A percentile compares a stretch with the other conserved stretches of the same genome.
Conservation (phyloP, 2,329 filamentous ascomycete genomes). For the Talaromyces sp. region DNA sequence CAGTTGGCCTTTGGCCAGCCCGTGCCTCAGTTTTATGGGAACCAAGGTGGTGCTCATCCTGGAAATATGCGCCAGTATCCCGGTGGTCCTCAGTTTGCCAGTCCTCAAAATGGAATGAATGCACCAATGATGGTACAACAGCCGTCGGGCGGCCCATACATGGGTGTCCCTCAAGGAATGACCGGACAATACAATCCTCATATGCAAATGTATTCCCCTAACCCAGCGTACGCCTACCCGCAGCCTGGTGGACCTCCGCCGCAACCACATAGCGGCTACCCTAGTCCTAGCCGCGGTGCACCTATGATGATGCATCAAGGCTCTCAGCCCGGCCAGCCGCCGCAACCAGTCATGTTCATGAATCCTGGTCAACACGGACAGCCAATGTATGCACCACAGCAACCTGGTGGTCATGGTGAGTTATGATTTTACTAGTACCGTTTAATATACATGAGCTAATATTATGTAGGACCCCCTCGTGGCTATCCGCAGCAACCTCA, state of each 20-base stretch:
- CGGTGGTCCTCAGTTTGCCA: constrained; percentile 67
- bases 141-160: constrained; percentile 63
- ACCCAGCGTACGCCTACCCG: constrained; percentile 64
- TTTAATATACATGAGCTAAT: neutral
- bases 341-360: constrained; percentile 67
- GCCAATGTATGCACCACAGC: constrained; percentile 66
- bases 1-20: constrained; percentile 69
- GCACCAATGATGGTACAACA: constrained; percentile 80
- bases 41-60: constrained; percentile 65
- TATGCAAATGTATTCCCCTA: constrained; percentile 79
- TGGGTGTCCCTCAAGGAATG: constrained; percentile 68
- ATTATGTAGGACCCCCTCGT: constrained; percentile 54
- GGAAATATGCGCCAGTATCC: constrained; percentile 67
- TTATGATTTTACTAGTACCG: constrained; percentile 24
- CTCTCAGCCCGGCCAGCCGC: constrained; percentile 80
- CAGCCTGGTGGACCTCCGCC: constrained; percentile 45
- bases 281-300: constrained; percentile 81
- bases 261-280: constrained; percentile 66
- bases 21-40: constrained; percentile 67
- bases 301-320: constrained; percentile 94
- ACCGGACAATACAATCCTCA: constrained; percentile 62
- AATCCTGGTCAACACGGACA: constrained; percentile 71
- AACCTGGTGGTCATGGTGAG: constrained; percentile 66
- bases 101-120: constrained; percentile 67
- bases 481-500: constrained; percentile 61